Conservation (phyloP, 2,329 filamentous ascomycete species). For the Penicillium palitans region DNA sequence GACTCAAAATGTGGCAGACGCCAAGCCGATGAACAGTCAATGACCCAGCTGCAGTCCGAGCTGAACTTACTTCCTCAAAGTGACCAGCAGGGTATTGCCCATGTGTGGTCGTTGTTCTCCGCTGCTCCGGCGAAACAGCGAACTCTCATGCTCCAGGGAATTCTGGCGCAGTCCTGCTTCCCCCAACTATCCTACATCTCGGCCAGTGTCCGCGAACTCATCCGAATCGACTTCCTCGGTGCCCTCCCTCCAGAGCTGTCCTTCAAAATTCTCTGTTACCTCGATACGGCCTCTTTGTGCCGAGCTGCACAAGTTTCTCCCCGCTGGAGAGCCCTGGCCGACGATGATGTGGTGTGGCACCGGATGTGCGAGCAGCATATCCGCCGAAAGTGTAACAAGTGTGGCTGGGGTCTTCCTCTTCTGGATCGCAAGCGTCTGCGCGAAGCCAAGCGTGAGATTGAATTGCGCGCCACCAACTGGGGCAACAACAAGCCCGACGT, state of each 20-base stretch:
- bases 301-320: slow-evolving; percentile 93
- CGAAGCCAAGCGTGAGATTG: slow-evolving; percentile 82
- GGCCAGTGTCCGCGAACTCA: slow-evolving; percentile 84
- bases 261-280: slow-evolving; percentile 87
- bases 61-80: slow-evolving; percentile 76
- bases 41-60: slow-evolving; percentile 92
- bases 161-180: slow-evolving; percentile 95
- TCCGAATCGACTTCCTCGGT: slow-evolving; percentile 94
- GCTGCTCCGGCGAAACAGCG: slow-evolving; percentile 91
- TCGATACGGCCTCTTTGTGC: slow-evolving; percentile 92
- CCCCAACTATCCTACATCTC: slow-evolving; percentile 93
- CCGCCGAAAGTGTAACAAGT: slow-evolving; percentile 88
- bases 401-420: slow-evolving; percentile 89
- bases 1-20: slow-evolving; percentile 84
- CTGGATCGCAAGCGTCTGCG: slow-evolving; percentile 84
- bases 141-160: slow-evolving; percentile 93
- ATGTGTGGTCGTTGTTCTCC: slow-evolving; percentile 97
- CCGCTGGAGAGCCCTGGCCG: slow-evolving; percentile 84
- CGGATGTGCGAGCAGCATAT: slow-evolving; percentile 98
- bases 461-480: slow-evolving; percentile 64
- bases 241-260: slow-evolving; percentile 87
- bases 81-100: slow-evolving; percentile 93
- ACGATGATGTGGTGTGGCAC: slow-evolving; percentile 97
- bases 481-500: slow-evolving; percentile 57
- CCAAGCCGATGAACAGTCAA: slow-evolving; percentile 90